A percentile compares a stretch with the other conserved stretches of the same genome.
These are phyloP conservation scores for Amanita rubescens DNA, from an alignment of 768 basidiomycete species.

Conservation along the genomic window DNA sequence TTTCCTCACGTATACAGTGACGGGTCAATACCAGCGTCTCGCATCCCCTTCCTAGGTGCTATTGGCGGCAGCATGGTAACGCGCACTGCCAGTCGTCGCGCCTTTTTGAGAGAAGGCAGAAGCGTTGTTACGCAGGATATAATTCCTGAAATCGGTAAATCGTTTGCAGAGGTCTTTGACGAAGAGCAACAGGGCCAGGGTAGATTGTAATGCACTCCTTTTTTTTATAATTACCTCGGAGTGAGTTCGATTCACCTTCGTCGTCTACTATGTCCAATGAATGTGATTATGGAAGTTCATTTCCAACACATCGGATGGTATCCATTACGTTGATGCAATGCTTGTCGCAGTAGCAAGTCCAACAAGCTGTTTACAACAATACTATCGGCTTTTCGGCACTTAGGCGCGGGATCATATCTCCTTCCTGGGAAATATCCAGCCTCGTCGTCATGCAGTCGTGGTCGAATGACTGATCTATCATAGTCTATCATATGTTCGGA, in stretches of 20 bases:
- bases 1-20: conserved; percentile 32
- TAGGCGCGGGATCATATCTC: too few species aligned
- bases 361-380: too few species aligned
- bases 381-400: too few species aligned
- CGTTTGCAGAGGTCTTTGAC: conserved; percentile 72
- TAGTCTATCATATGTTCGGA: too few species aligned
- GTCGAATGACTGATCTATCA: too few species aligned
- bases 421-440: too few species aligned
- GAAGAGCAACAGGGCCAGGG: conserved; percentile 34
- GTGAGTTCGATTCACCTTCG: background rate
- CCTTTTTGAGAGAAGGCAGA: conserved; percentile 71
- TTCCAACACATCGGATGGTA: too few species aligned
- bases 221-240: background rate
- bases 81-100: conserved; percentile 69
- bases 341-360: too few species aligned
- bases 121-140: conserved; percentile 81
- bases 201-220: background rate
- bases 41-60: conserved; percentile 79
- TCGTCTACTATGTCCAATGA: background rate
- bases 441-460: too few species aligned
- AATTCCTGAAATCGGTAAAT: conserved; percentile 52
- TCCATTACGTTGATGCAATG: too few species aligned
- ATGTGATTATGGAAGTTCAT: too few species aligned
- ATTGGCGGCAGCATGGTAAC: conserved; percentile 86
- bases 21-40: conserved; percentile 43